Evolutionary conservation across 2,329 filamentous ascomycete species (phyloP), one percentile per base, ranked within the genome.

Genomic region (Ophiostoma himal-ulmi): DNA sequence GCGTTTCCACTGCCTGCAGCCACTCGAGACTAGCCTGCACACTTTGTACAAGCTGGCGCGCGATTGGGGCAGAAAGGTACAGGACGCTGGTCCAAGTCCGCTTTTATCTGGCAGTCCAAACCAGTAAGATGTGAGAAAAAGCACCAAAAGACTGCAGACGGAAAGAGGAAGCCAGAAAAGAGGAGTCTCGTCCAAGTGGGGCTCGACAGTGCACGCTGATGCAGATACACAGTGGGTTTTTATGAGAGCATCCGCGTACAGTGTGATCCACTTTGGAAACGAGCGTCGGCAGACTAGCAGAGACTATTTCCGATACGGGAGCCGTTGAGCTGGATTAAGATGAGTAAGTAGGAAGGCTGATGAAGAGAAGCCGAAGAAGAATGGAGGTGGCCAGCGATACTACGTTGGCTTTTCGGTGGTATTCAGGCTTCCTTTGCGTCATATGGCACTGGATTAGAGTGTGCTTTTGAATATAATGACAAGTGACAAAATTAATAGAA

Each of bases 1-100:
- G 52, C 52, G n/a, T 57, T 48, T 48, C 17, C 44, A 48, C 44
- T 13, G 14, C 20, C 52, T 57, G 52, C 52, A 57, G 52, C 52
- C 52, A 57, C 52, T 57, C 52, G 44, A 57, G 52, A 57, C n/a
- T 57, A 57, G 52, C 52, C 22, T 57, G 52, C 26, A 57, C 22
- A 57, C 52, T 57, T 57, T 57, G 52, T 57, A 57, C 52, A 57
- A 26, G 52, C 52, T 57, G 22, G 22, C 52, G 52, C 52, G 52
- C 52, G 52, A 57, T 57, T 57, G 52, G 52, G 52, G 52, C 52
- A 57, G 30, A 57, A 26, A 22, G 52, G 52, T 57, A 57, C 52
- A 57, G 14, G 44, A 54, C 48, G 48, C 48, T 20, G 52, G 22
- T 26, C 4, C n/a, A 3, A 4, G 52, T 26, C 52, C 52, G 52